Conservation (phyloP, 2,329 filamentous ascomycete species). For the Botryotinia globosa region DNA sequence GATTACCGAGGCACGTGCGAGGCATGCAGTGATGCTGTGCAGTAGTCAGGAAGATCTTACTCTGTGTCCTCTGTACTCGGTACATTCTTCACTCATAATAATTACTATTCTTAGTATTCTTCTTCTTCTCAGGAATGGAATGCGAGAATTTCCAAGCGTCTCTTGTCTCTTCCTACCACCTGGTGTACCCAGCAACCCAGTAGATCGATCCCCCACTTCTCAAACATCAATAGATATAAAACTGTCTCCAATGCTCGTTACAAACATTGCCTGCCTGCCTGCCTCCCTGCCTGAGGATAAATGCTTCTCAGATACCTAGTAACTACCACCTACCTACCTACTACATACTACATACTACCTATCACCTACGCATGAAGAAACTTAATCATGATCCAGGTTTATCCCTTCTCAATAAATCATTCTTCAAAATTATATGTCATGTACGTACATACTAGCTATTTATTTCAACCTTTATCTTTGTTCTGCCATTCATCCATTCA, state of each 20-base stretch:
- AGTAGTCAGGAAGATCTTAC: neutral
- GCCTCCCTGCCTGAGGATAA: neutral
- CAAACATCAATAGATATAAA: neutral
- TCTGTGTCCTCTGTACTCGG: no score
- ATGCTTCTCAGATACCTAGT: neutral
- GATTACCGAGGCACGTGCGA: neutral
- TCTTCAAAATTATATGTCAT: neutral
- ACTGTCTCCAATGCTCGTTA: neutral
- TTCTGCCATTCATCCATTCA: no score
- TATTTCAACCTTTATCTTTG: neutral
- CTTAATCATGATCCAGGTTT: neutral
- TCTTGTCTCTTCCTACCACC: no score
- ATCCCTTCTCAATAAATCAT: neutral
- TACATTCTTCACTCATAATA: neutral
- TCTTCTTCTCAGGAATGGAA: neutral
- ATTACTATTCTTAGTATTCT: no score
- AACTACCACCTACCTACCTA: no score
- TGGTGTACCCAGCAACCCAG: no score
- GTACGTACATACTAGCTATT: neutral
- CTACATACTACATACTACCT: neutral
- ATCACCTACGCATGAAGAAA: constrained; percentile 6
- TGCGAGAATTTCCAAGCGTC: no score
- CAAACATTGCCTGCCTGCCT: neutral
- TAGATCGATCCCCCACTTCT: neutral
- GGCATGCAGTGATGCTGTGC: neutral